Evolutionary conservation across 805 yeast genomes (phyloP).

Genomic region (Cyberlindnera nakhonratchasimensis): DNA sequence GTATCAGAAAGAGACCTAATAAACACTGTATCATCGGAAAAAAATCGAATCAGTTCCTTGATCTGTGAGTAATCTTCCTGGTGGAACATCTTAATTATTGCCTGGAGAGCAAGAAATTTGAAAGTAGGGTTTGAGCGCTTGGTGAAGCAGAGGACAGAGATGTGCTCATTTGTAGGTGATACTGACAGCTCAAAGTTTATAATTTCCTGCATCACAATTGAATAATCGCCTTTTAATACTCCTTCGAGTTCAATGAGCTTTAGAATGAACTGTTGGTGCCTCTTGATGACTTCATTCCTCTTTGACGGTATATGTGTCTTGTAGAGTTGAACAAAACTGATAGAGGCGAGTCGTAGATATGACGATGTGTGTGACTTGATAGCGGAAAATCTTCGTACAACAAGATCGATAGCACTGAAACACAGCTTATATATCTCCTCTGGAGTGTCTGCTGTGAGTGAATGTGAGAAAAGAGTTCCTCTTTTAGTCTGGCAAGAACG

Average conservation of each 20-base stretch:
- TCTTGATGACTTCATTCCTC: slow-evolving; percentile 13
- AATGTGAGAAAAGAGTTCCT: not conserved
- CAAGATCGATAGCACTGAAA: slow-evolving; percentile 23
- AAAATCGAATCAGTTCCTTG: slow-evolving; percentile 12
- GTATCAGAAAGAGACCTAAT: slow-evolving; percentile 2
- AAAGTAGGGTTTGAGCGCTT: slow-evolving; percentile 6
- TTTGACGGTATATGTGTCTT: slow-evolving; percentile 10
- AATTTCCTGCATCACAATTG: slow-evolving; percentile 7
- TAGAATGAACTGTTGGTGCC: slow-evolving; percentile 23
- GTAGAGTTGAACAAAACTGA: slow-evolving; percentile 25
- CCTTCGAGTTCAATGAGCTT: slow-evolving; percentile 25
- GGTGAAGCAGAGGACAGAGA: not conserved
- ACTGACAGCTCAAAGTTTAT: slow-evolving; percentile 3
- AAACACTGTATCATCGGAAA: slow-evolving; percentile 9
- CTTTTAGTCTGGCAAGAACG: slow-evolving; percentile 11
- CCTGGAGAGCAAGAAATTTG: slow-evolving; percentile 23
- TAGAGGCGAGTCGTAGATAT: slow-evolving; percentile 22
- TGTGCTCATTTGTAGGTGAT: not conserved
- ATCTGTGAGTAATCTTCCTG: slow-evolving; percentile 8
- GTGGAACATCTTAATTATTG: slow-evolving; percentile 24
- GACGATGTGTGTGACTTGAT: slow-evolving; percentile 18
- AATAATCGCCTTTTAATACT: slow-evolving; percentile 8
- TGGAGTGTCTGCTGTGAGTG: slow-evolving; percentile 12
- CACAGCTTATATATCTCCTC: slow-evolving; percentile 22
- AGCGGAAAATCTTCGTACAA: slow-evolving; percentile 13